phyloP scores from a whole-genome alignment of 2,329 filamentous ascomycete genomes.

The Fusarium nelsonii region DNA sequence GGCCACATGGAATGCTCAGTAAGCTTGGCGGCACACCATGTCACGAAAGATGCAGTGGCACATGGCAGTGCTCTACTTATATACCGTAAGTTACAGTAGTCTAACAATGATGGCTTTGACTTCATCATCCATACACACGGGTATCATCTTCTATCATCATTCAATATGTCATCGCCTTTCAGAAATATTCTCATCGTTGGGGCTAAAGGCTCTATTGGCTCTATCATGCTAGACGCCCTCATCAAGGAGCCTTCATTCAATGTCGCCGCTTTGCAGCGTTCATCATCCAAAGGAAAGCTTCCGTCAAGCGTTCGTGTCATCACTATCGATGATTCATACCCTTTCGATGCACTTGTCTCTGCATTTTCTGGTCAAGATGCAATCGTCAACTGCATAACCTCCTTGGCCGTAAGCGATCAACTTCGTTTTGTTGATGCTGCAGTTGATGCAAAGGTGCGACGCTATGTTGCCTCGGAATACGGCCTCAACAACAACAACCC shows the following conservation, averaged over 20 bases:
- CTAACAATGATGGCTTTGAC: accelerated
- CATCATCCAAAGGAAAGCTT: conserved; percentile 4
- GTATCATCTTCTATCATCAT: neutral
- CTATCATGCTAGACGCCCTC: neutral
- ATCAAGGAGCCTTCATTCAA: conserved; percentile 4
- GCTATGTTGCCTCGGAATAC: conserved; percentile 12
- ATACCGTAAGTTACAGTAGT: too few species aligned
- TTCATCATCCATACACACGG: too few species aligned
- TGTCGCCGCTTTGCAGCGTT: conserved; percentile 1
- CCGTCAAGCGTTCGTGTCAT: neutral
- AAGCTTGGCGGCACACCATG: neutral
- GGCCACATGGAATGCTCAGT: neutral
- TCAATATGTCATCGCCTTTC: conserved; percentile 5
- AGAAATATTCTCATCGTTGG: conserved; percentile 9
- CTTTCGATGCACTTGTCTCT: neutral
- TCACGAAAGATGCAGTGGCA: too few species aligned
- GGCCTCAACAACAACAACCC: conserved; percentile 22
- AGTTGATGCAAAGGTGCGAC: neutral
- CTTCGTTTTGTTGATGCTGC: conserved; percentile 14
- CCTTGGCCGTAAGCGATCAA: conserved; percentile 11
- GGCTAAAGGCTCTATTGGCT: neutral
- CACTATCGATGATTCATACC: conserved; percentile 16
- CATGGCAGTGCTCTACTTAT: neutral
- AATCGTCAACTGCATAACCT: conserved; percentile 17
- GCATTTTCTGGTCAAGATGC: conserved; percentile 9